These are phyloP conservation scores for Arthrobotrys megalospora DNA, from an alignment of 2,329 filamentous ascomycete species.

Conservation along the genomic window DNA sequence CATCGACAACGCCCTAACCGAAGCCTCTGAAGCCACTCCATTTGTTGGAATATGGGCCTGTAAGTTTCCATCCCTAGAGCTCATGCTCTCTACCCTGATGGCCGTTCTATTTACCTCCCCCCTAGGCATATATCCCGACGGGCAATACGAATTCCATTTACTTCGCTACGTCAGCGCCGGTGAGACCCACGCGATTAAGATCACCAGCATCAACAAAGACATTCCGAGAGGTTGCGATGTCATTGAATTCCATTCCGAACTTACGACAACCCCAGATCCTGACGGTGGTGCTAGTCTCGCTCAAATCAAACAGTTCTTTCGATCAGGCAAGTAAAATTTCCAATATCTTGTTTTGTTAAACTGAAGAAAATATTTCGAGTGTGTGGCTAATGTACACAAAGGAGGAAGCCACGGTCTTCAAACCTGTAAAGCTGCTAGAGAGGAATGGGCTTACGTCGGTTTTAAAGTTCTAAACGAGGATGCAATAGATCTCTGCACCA, in stretches of 20 bases:
- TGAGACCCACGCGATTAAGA: slow-evolving; percentile 11
- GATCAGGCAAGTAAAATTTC: not conserved
- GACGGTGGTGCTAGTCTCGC: not conserved
- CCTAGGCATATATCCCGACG: slow-evolving; percentile 32
- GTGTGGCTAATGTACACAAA: too few species aligned
- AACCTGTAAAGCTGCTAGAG: not conserved
- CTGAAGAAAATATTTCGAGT: too few species aligned
- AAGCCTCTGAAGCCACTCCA: slow-evolving; percentile 3
- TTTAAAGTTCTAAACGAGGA: not conserved
- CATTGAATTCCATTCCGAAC: not conserved
- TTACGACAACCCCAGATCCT: not conserved
- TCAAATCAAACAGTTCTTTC: not conserved
- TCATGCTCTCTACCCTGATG: not conserved
- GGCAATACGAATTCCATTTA: slow-evolving; percentile 39
- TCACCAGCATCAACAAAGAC: slow-evolving; percentile 10
- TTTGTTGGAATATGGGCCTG: slow-evolving; percentile 43
- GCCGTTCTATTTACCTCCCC: not conserved
- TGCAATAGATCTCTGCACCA: slow-evolving; percentile 24
- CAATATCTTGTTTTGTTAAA: too few species aligned
- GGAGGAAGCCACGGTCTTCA: too few species aligned
- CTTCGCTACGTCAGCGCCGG: slow-evolving; percentile 4
- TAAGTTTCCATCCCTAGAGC: not conserved
- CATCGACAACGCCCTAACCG: slow-evolving; percentile 7
- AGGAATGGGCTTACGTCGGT: slow-evolving; percentile 28
- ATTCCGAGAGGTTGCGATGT: slow-evolving; percentile 3